Percentiles rank a stretch among this genome's conserved stretches.
Evolutionary conservation across 352 stramenopile genomes (phyloP).

Genomic region (Globisporangium polare): DNA sequence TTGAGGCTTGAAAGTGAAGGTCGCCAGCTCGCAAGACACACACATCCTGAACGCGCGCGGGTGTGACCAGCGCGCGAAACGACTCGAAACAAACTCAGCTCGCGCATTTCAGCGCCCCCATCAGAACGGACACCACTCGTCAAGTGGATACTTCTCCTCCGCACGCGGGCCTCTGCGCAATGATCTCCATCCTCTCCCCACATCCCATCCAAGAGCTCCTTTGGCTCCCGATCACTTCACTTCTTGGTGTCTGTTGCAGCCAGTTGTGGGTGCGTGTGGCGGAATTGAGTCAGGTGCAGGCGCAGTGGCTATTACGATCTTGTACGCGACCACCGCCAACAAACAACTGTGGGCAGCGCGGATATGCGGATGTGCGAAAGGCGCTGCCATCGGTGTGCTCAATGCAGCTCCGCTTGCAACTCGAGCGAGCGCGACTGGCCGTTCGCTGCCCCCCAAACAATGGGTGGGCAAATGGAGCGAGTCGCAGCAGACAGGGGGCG

Average conservation of each 20-base stretch:
- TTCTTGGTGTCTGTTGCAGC: slow-evolving; percentile 1
- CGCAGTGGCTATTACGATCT: background rate
- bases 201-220: background rate
- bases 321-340: background rate
- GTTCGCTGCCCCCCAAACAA: background rate
- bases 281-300: slow-evolving; percentile 4
- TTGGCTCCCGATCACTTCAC: background rate
- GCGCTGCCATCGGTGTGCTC: background rate
- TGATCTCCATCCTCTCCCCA: background rate
- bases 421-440: too few relatives aligned
- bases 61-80: slow-evolving; percentile 1
- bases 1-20: too few relatives aligned
- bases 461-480: background rate
- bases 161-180: background rate
- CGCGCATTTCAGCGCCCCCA: background rate
- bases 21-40: too few relatives aligned
- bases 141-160: slow-evolving; percentile 5
- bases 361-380: slow-evolving; percentile 7
- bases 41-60: background rate
- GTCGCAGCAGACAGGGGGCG: slow-evolving; percentile 4
- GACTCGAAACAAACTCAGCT: slow-evolving; percentile 4
- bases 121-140: background rate
- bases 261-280: background rate
- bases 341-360: slow-evolving; percentile 1
- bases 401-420: too few relatives aligned